Percentiles rank a stretch among this genome's conserved stretches.
phyloP scores from a whole-genome alignment of 2,329 filamentous ascomycete species.

The Teratosphaeria epicoccoides region DNA sequence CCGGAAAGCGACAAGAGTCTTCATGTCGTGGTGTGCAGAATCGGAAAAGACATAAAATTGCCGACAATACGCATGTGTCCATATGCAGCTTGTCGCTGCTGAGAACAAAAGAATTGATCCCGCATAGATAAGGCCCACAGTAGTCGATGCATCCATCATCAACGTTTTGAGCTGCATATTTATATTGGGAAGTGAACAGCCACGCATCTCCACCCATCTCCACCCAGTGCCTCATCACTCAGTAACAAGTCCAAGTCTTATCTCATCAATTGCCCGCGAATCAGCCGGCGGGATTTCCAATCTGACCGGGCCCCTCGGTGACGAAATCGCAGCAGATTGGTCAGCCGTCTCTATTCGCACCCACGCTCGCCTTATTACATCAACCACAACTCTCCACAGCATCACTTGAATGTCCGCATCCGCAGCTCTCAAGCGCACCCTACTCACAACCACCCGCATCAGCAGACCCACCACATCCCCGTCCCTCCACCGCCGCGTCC shows the following conservation, averaged over 20 bases:
- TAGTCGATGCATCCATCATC: neutral
- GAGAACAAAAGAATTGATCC: neutral
- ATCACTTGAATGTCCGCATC: conserved; percentile 30
- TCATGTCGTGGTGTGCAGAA: too few relatives aligned
- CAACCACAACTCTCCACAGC: neutral
- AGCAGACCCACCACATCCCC: conserved; percentile 7
- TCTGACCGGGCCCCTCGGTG: neutral
- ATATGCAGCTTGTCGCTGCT: neutral
- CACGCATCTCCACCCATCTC: neutral
- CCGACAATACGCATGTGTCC: too few relatives aligned
- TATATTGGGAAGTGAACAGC: too few relatives aligned
- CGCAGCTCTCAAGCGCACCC: conserved; percentile 28
- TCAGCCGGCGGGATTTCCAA: neutral
- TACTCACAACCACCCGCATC: conserved; percentile 33
- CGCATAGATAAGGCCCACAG: too few relatives aligned
- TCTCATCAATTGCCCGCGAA: neutral
- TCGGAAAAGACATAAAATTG: neutral
- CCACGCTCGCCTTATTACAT: too few relatives aligned
- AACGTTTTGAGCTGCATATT: neutral
- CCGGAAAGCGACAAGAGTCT: too few relatives aligned
- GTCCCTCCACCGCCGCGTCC: neutral
- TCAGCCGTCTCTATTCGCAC: too few relatives aligned
- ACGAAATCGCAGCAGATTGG: neutral
- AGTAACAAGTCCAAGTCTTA: neutral
- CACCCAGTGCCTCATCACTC: neutral